phyloP scores from a whole-genome alignment of 805 yeast genomes.

The Naumovozyma baii region DNA sequence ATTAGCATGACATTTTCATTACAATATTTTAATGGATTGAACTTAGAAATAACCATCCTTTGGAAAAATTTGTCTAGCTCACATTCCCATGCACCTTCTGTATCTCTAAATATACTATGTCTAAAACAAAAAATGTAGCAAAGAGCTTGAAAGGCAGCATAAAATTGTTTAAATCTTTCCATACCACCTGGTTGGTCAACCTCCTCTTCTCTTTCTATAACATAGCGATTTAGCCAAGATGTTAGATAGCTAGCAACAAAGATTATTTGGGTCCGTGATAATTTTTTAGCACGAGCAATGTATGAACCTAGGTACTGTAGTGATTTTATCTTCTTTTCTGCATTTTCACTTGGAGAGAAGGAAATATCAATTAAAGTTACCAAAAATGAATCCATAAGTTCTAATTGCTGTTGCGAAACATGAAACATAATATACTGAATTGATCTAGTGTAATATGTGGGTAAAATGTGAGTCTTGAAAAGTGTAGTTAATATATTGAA shows the following conservation, averaged over 20 bases:
- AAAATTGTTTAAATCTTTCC: constrained; percentile 84
- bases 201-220: constrained; percentile 77
- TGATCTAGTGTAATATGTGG: constrained; percentile 85
- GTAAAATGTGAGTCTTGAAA: constrained; percentile 73
- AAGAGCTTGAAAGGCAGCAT: constrained; percentile 83
- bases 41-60: constrained; percentile 72
- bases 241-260: constrained; percentile 76
- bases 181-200: constrained; percentile 61
- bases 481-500: constrained; percentile 67
- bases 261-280: constrained; percentile 62
- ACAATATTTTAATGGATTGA: constrained; percentile 88
- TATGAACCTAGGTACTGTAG: constrained; percentile 87
- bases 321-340: constrained; percentile 75
- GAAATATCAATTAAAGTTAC: constrained; percentile 77
- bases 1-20: constrained; percentile 88
- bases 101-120: constrained; percentile 45
- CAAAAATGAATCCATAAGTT: constrained; percentile 74
- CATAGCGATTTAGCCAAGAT: constrained; percentile 75
- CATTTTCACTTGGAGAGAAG: constrained; percentile 55
- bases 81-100: constrained; percentile 57
- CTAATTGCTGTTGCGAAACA: constrained; percentile 71
- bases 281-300: constrained; percentile 72
- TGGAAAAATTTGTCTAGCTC: constrained; percentile 79
- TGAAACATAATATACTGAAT: constrained; percentile 79
- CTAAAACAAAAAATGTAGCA: constrained; percentile 89